Base-by-base conservation (phyloP, 2,329 filamentous ascomycete species). In the Fusarium dlaminii region DNA sequence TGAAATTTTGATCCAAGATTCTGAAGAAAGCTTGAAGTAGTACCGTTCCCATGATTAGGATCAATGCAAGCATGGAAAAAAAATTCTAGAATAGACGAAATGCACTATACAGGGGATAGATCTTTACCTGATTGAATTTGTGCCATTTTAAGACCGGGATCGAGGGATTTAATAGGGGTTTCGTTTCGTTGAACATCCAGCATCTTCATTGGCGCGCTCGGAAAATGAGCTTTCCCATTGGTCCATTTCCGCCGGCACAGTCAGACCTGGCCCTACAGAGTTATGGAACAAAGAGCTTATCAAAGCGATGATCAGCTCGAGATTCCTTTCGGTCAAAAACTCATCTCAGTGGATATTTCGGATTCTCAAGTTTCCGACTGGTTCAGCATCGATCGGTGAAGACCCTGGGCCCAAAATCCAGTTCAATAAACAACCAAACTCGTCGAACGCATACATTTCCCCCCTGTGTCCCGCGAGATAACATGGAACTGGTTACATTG, bases 151-250 rank as follows among this genome's bases (percentile, higher is more conserved):
- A 32, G 11, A n/a, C 22, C 3, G 10, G 3, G 11, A 18, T n/a
- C 8, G 22, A 49, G 29, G 22, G 8, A 11, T 37, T 37, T 18
- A 37, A 37, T 7, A 18, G 14, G 17, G 20, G 27, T 30, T n/a
- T 30, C 14, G 45, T 22, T 22, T n/a, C 14, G 9, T 30, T 22
- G 29, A n/a, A 18, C 22, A 30, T 30, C 14, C 27, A n/a, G 45
- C 3, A 12, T 30, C 13, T 12, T 27, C 13, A 68, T 68, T 68
- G 54, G 65, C 3, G 12, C 3, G 34, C 15, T 68, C 65, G 65
- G 65, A 68, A 68, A 68, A 3, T 6, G 15, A 48, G 42, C 18
- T 5, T 37, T 5, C 3, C 36, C 3, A 68, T 68, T 68, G 65
- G 65, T 1, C 8, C 10, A 14, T n/a, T 5, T 10, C 15, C 30